Percentiles rank a stretch among this genome's conserved stretches.
These are phyloP conservation scores for Ogataea methanolica DNA, from an alignment of 805 yeast genomes.

Conservation along the genomic window DNA sequence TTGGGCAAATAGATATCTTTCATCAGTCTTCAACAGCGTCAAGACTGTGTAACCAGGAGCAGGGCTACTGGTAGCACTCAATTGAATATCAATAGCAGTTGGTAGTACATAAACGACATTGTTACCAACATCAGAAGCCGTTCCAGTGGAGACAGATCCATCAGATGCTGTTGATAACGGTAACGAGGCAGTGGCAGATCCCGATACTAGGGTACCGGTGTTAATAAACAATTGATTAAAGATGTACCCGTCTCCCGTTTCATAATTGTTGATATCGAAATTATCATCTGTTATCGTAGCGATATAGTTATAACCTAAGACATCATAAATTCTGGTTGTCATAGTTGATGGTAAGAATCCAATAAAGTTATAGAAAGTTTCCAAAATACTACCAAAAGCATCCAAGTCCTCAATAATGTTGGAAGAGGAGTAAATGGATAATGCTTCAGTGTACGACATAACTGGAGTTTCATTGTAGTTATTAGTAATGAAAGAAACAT, in stretches of 20 bases:
- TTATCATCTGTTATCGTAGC: neutral
- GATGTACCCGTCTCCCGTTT: neutral
- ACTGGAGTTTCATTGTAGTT: neutral
- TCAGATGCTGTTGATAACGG: neutral
- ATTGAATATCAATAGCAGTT: slow-evolving; percentile 2
- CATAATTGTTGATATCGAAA: neutral
- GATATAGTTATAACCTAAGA: slow-evolving; percentile 3
- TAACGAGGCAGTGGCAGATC: neutral
- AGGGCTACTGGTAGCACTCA: slow-evolving; percentile 1
- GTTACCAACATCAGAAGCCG: neutral
- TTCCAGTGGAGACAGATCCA: neutral
- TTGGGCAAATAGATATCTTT: neutral
- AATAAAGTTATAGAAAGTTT: slow-evolving; percentile 3
- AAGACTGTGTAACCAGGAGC: slow-evolving; percentile 1
- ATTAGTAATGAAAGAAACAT: neutral
- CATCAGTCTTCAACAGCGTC: neutral
- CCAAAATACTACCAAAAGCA: neutral
- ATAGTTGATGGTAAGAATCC: slow-evolving; percentile 1
- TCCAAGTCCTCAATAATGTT: neutral
- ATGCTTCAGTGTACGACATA: neutral
- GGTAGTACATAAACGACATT: slow-evolving; percentile 1
- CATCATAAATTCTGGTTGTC: slow-evolving; percentile 1
- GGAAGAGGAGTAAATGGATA: neutral
- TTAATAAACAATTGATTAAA: neutral
- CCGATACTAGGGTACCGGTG: neutral